These are phyloP conservation scores for Cercospora nicotianae DNA, from an alignment of 2,329 filamentous ascomycete genomes.

Conservation along the genomic window DNA sequence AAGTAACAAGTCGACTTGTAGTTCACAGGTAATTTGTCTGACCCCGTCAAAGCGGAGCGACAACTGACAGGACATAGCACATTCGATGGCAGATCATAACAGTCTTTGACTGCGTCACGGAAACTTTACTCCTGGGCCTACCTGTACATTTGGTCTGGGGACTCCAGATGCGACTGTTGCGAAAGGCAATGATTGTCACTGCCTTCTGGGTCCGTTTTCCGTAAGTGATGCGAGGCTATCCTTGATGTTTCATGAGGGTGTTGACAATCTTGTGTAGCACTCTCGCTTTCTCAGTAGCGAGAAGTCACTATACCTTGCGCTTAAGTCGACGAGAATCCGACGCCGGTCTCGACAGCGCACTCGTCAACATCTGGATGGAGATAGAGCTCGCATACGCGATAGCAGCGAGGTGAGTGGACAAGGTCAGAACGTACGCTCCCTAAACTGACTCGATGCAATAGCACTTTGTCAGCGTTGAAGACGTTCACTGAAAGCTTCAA, in stretches of 20 bases:
- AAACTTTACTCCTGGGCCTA: slow-evolving; percentile 37
- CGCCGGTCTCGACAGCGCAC: slow-evolving; percentile 36
- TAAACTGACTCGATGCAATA: slow-evolving; percentile 20
- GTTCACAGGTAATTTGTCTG: slow-evolving; percentile 29
- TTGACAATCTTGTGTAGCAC: slow-evolving; percentile 27
- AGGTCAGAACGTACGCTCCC: background rate
- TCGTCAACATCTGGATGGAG: slow-evolving; percentile 41
- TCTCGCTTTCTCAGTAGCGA: slow-evolving; percentile 38
- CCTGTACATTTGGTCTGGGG: slow-evolving; percentile 40
- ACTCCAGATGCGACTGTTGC: slow-evolving; percentile 40
- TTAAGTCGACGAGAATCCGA: slow-evolving; percentile 33
- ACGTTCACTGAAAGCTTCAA: slow-evolving; percentile 46
- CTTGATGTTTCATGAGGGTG: background rate
- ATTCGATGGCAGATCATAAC: slow-evolving; percentile 43
- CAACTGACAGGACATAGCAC: slow-evolving; percentile 25
- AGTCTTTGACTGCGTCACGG: slow-evolving; percentile 43
- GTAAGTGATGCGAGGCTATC: slow-evolving; percentile 27
- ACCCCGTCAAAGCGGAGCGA: background rate
- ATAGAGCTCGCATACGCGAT: slow-evolving; percentile 45
- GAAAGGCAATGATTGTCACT: slow-evolving; percentile 39
- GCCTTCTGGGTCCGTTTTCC: slow-evolving; percentile 43
- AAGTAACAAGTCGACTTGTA: slow-evolving; percentile 30
- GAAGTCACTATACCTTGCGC: slow-evolving; percentile 39
- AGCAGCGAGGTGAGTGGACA: slow-evolving; percentile 29
- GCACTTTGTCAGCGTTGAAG: slow-evolving; percentile 46